Evolutionary conservation across 805 yeast species (phyloP).

Genomic region (Candida maesae): DNA sequence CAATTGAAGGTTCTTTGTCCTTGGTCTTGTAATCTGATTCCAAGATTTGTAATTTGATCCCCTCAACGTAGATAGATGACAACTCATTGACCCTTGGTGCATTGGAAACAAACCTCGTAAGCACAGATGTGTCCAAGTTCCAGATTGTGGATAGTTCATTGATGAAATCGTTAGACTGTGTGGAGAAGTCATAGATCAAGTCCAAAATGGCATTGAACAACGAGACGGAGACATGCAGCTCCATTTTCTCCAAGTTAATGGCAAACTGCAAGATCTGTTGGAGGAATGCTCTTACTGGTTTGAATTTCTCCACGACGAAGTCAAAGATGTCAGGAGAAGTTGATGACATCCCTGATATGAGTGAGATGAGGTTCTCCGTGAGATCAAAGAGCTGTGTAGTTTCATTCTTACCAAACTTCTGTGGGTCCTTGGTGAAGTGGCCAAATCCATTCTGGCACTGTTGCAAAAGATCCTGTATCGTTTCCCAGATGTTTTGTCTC

Average conservation of each 20-base stretch:
- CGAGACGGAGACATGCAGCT: conserved; percentile 34
- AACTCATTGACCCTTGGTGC: conserved; percentile 28
- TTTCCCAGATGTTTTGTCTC: conserved; percentile 74
- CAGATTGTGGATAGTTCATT: conserved; percentile 17
- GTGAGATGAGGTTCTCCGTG: conserved; percentile 68
- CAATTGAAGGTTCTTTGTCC: conserved; percentile 17
- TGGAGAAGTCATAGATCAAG: conserved; percentile 55
- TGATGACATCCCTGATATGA: conserved; percentile 62
- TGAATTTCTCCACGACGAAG: conserved; percentile 30
- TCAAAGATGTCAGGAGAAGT: conserved; percentile 60
- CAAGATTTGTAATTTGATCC: conserved; percentile 35
- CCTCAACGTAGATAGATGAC: conserved; percentile 33
- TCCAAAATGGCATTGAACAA: conserved; percentile 53
- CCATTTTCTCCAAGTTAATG: conserved; percentile 24
- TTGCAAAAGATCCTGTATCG: conserved; percentile 47
- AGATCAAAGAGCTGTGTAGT: conserved; percentile 55
- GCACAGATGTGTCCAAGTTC: conserved; percentile 16
- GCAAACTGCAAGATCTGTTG: conserved; percentile 28
- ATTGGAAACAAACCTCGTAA: conserved; percentile 12
- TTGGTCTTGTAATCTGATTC: conserved; percentile 26
- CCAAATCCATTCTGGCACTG: conserved; percentile 49
- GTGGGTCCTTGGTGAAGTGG: conserved; percentile 31
- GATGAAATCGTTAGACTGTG: conserved; percentile 55
- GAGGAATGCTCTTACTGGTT: conserved; percentile 26
- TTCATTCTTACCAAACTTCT: conserved; percentile 35